Evolutionary conservation across 2,329 filamentous ascomycete genomes (phyloP).

Genomic region (Fusarium nematophilum): DNA sequence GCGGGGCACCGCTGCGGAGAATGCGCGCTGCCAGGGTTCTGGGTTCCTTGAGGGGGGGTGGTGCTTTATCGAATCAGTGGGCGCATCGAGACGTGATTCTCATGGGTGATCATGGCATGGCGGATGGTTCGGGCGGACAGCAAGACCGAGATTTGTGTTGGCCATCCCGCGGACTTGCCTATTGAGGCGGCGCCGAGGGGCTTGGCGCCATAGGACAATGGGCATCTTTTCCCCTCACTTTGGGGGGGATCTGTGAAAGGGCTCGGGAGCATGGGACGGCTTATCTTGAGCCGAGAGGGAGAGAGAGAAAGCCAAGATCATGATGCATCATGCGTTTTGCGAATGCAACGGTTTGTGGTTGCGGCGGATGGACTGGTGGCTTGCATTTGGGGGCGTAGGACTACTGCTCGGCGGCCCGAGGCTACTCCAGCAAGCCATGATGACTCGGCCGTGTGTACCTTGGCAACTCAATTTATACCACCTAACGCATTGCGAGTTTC

Average conservation of each 20-base stretch:
- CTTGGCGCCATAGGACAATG: constrained; percentile 18
- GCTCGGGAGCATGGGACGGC: constrained; percentile 24
- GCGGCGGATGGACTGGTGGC: too few relatives aligned
- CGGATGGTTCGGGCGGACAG: constrained; percentile 31
- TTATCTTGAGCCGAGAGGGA: constrained; percentile 24
- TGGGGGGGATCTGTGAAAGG: constrained; percentile 32
- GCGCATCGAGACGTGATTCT: background rate
- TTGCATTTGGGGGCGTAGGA: too few relatives aligned
- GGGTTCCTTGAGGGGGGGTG: constrained; percentile 20
- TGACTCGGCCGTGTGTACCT: too few relatives aligned
- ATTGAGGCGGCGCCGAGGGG: constrained; percentile 20
- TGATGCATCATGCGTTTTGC: constrained; percentile 27
- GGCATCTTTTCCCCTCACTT: constrained; percentile 19
- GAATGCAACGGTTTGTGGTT: too few relatives aligned
- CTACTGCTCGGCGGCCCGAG: too few relatives aligned
- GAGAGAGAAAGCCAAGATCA: too few relatives aligned
- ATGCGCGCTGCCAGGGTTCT: too few relatives aligned
- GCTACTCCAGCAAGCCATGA: too few relatives aligned
- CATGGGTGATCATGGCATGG: constrained; percentile 20
- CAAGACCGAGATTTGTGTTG: constrained; percentile 5
- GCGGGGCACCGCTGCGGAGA: constrained; percentile 31
- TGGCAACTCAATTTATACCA: too few relatives aligned
- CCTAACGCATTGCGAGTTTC: too few relatives aligned
- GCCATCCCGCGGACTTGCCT: constrained; percentile 18
- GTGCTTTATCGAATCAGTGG: constrained; percentile 19